Evolutionary conservation across 768 basidiomycete genomes (phyloP), one percentile per base, ranked within the genome.

Genomic region (Chalciporus pseudorubinellus): DNA sequence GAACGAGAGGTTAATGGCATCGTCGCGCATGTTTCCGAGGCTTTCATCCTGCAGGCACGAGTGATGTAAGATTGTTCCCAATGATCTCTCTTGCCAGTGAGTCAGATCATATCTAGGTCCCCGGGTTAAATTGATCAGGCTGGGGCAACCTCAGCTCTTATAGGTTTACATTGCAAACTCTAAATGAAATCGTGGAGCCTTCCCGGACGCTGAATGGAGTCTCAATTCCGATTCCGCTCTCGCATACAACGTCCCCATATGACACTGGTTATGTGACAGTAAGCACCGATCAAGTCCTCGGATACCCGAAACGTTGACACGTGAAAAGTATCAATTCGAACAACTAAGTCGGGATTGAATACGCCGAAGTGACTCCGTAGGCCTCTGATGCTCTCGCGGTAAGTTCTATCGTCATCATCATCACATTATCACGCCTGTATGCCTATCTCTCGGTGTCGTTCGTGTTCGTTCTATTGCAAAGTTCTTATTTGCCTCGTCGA

Each of bases 181-280:
- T 87, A 9, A 79, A 75, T 57, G 74, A 76, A 52, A 75, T 87
- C 19, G 80, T 83, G 4, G 84, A 87, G 77, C 80, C 24, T 69
- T 89, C 43, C 87, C 85, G 11, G 83, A 83, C 4, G 71, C 89
- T 1, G 87, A 89, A 59, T 73, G 87, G 38, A 86, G 88, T 89
- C 5, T 88, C 85, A 0, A 86, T 85, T 1, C 86, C 87, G 3
- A 86, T 89, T 40, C 87, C 86, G 10, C n/a, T 36, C 34, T 36
- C 34, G 34, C n/a, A n/a, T 36, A 36, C 14, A 36, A 67, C 5
- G 3, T 40, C 80, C 78, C 60, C 63, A n/a, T n/a, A n/a, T 86
- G 31, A 70, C 76, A 34, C 65, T 89, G 69, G 86, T 85, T 31
- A 31, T 4, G 29, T 31, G 12, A 3, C 26, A 4, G 9, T 28